Percentiles rank a stretch among this genome's conserved stretches.
Evolutionary conservation across 2,329 filamentous ascomycete genomes (phyloP).

Genomic region (Aureobasidium vineae): DNA sequence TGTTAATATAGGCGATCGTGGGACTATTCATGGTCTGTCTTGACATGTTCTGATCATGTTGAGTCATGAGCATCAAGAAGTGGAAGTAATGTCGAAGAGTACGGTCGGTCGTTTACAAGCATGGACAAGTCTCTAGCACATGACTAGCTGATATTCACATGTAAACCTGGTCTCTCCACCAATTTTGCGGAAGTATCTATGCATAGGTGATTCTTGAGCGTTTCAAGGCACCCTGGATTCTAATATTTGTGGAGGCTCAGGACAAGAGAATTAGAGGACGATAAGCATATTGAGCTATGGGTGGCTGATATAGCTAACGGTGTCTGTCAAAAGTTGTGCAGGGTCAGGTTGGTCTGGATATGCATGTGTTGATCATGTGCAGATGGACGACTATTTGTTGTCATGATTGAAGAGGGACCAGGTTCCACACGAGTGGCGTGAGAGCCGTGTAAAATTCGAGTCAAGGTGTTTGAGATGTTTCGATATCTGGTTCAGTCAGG

Average conservation of each 20-base stretch:
- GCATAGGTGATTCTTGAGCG: not conserved
- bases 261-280: not conserved
- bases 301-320: not conserved
- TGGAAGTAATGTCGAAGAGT: too few relatives aligned
- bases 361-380: slow-evolving; percentile 6
- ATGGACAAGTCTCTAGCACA: not conserved
- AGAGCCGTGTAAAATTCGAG: not conserved
- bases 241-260: not conserved
- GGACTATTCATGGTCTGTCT: too few relatives aligned
- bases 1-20: too few relatives aligned
- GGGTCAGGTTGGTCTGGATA: not conserved
- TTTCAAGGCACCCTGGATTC: not conserved
- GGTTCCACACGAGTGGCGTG: not conserved
- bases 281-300: not conserved
- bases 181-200: not conserved
- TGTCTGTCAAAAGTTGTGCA: not conserved
- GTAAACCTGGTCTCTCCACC: not conserved
- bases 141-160: not conserved
- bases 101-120: not conserved
- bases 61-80: too few relatives aligned
- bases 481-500: not conserved
- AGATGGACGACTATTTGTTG: not conserved
- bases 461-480: not conserved
- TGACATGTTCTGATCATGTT: too few relatives aligned
- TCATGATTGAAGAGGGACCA: not conserved